Base-by-base conservation (phyloP, 2,329 filamentous ascomycete species). In the Colletotrichum sp. region DNA sequence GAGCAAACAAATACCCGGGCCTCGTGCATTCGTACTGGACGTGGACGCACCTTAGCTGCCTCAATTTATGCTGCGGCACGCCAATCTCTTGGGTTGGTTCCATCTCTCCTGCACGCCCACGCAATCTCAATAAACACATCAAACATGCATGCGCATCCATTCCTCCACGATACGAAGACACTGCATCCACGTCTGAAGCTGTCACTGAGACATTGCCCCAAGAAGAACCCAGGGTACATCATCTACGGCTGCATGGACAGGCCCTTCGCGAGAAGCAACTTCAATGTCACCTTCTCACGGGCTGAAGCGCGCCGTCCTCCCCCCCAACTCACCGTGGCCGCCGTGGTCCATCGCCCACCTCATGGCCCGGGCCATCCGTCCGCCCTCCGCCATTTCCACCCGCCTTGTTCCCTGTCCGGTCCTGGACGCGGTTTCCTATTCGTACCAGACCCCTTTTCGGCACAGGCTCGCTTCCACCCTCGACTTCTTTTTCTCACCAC, bases 231-330 rank as follows among this genome's bases (percentile, higher is more conserved):
- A 39, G 62, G 62, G 34, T 49, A 66, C 63, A 39, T 62, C 28
- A 30, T n/a, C 24, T 26, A 66, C 18, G 12, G 30, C 21, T 64
- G 34, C 69, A 67, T 72, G 52, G 62, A 66, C 63, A 67, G 32
- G 60, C 32, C 62, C 49, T 70, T 69, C n/a, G 6, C 66, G 44
- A 70, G 59, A 74, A 74, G 71, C 59, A 74, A 55, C 39, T 55
- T 34, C 64, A 9, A 69, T 62, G 63, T 59, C 15, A 49, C 67
- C 59, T 63, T 26, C 57, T 65, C 39, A 28, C 57, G 57, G 59
- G 36, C 57, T 63, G 36, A 62, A 52, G 52, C 52, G 52, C 39
- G 39, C 64, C 39, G 16, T 21, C 34, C 24, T 21, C 44, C 44
- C 44, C 44, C 44, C 44, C 44, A 21, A 13, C 44, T 49, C 44